phyloP scores from a whole-genome alignment of 345 rosid species.

The Eucalyptus marginata region DNA sequence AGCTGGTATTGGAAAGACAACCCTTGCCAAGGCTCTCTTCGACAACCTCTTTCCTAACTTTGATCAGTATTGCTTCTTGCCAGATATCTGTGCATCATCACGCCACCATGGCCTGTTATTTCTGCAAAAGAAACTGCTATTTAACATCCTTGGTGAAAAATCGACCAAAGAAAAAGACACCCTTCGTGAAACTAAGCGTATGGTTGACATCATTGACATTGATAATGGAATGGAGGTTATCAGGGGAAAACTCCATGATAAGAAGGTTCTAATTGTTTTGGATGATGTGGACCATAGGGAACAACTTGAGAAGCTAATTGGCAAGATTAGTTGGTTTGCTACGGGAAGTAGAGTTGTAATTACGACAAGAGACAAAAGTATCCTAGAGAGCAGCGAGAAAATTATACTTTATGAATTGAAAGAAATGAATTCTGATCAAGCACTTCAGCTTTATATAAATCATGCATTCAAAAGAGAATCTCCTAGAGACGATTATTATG shows the following conservation, averaged over 20 bases:
- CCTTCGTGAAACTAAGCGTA: background rate
- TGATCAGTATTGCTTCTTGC: no score
- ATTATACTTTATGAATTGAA: background rate
- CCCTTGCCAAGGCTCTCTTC: no score
- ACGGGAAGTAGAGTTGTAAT: background rate
- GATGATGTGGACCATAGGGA: background rate
- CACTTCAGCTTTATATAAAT: background rate
- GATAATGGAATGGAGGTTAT: background rate
- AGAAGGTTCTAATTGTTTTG: background rate
- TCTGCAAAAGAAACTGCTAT: no score
- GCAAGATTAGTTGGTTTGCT: background rate
- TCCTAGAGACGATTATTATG: background rate
- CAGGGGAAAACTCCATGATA: accelerated
- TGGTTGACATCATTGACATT: background rate
- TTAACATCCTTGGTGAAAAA: no score
- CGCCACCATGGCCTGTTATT: no score
- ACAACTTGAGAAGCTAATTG: background rate
- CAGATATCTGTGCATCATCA: no score
- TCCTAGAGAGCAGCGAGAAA: background rate
- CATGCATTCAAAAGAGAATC: background rate
- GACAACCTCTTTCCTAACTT: no score
- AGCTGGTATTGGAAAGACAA: no score
- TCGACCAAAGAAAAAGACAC: no score
- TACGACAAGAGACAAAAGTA: background rate
- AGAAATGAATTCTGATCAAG: background rate